Evolutionary conservation across 768 basidiomycete genomes (phyloP).

Genomic region (Tephrocybe sp.): DNA sequence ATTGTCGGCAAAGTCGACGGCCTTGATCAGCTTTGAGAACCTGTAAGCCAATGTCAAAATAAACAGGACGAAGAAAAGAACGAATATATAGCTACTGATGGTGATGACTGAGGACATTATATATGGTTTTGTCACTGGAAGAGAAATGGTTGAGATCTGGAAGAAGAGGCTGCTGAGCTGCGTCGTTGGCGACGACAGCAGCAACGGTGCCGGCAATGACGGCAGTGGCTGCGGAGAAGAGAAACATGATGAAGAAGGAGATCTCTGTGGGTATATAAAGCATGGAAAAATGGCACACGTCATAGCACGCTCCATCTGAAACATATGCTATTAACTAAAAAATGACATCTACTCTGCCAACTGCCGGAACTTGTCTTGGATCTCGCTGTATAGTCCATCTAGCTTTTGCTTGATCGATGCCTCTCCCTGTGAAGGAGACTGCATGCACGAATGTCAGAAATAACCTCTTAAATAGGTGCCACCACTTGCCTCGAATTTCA

Average conservation of each 20-base stretch:
- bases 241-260: slow-evolving; percentile 2
- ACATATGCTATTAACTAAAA: slow-evolving; percentile 10
- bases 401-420: slow-evolving; percentile 79
- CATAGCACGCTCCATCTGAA: slow-evolving; percentile 10
- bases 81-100: slow-evolving; percentile 5
- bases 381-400: slow-evolving; percentile 79
- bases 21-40: slow-evolving; percentile 23
- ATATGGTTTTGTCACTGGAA: slow-evolving; percentile 11
- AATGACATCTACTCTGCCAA: slow-evolving; percentile 56
- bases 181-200: neutral
- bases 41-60: slow-evolving; percentile 6
- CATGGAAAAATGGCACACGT: neutral
- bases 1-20: slow-evolving; percentile 22
- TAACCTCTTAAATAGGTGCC: neutral
- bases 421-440: slow-evolving; percentile 92
- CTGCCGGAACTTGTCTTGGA: slow-evolving; percentile 90
- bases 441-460: slow-evolving; percentile 10
- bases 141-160: neutral
- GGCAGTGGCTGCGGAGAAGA: slow-evolving; percentile 1
- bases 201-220: neutral
- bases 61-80: neutral
- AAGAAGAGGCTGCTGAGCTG: slow-evolving; percentile 4
- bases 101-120: slow-evolving; percentile 5
- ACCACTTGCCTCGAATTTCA: slow-evolving; percentile 90
- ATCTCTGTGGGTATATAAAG: neutral